Evolutionary conservation across 805 yeast genomes (phyloP), one percentile per base, ranked within the genome.

Genomic region (Zygoascus bituminiphila): DNA sequence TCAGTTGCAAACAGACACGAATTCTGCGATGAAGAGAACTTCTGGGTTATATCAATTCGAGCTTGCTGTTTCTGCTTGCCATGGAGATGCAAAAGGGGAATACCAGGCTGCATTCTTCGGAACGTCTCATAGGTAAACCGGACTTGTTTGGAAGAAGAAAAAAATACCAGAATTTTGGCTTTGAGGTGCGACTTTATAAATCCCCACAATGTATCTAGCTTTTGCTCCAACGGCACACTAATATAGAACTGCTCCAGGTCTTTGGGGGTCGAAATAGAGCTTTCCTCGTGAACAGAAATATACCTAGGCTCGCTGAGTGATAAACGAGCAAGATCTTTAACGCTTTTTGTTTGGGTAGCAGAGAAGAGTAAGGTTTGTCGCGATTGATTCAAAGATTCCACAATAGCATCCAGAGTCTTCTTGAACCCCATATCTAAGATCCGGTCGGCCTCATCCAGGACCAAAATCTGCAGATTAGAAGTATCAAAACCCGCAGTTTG

Each of bases 391-490:
- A 88, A 68, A 62, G 84, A 87, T 42, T 78, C 76, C 23, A 88
- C 67, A 47, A 88, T 88, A 25, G 82, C 83, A 62, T 89, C 96
- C 52, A 88, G 67, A 40, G 93, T 84, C 57, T 78, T 78, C 61
- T 81, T 81, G 73, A 88, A 88, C 6, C 96, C 96, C 95, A 89
- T 86, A 66, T 88, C 97, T 57, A 88, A 69, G 58, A 93, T 86
- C 56, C 96, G 72, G 62, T 88, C 97, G 0, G 96, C 96, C 65
- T 88, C 97, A 64, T 88, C 97, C 46, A 88, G 66, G 2, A 88
- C 88, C 41, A 88, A 67, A 61, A 83, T 76, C 64, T 88, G 91
- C 52, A 88, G 67, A 60, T 85, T 86, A 20, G 80, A 71, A 8
- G 83, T 69, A 57, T 83, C 89, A 63, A 88, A 75, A 1, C 88